Percentiles rank a stretch among this genome's conserved stretches.
Evolutionary conservation across 768 basidiomycete genomes (phyloP).

Genomic region (Kwoniella europaea): DNA sequence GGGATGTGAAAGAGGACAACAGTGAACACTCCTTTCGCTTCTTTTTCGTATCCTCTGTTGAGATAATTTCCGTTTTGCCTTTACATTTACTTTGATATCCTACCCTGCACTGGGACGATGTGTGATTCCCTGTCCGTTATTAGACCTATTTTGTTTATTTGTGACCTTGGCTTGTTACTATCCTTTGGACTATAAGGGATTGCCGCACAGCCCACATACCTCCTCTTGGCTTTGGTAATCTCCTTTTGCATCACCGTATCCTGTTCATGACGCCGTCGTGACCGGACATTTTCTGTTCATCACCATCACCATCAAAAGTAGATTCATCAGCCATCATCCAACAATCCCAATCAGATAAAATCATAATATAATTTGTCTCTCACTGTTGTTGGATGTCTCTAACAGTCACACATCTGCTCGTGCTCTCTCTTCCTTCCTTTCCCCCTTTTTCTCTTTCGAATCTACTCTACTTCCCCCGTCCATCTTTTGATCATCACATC

Average conservation of each 20-base stretch:
- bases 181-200: slow-evolving; percentile 10
- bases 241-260: background rate
- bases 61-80: background rate
- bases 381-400: background rate
- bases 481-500: background rate
- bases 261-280: background rate
- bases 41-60: slow-evolving; percentile 2
- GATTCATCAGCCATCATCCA: background rate
- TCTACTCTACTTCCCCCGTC: background rate
- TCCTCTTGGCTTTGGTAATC: slow-evolving; percentile 1
- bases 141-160: background rate
- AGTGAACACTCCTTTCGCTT: slow-evolving; percentile 5
- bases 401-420: background rate
- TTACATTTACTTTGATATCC: background rate
- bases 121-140: background rate
- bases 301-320: no score
- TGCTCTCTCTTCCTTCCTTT: background rate
- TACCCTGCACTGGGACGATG: background rate
- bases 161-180: background rate
- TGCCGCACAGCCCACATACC: slow-evolving; percentile 10
- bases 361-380: background rate
- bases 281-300: background rate
- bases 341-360: background rate
- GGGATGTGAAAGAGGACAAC: background rate
- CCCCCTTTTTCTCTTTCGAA: background rate